phyloP scores from a whole-genome alignment of 2,329 filamentous ascomycete genomes.

The Spiromastix sp. region DNA sequence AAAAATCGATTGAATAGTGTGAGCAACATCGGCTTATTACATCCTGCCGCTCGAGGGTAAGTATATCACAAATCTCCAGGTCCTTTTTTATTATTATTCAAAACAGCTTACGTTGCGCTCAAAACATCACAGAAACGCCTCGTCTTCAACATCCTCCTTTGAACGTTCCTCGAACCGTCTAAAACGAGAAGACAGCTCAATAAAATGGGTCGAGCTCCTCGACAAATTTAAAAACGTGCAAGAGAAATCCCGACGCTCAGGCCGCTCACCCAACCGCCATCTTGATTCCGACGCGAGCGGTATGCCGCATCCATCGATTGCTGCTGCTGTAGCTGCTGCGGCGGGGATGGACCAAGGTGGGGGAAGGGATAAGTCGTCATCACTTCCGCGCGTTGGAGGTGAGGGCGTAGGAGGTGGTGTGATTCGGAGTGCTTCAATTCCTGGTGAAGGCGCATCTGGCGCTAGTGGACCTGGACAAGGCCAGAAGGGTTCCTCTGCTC shows the following conservation, averaged over 20 bases:
- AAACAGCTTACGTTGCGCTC: neutral
- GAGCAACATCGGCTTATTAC: conserved; percentile 90
- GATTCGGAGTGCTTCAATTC: neutral
- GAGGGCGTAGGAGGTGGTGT: conserved; percentile 9
- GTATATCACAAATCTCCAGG: conserved; percentile 41
- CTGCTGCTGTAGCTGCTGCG: conserved; percentile 22
- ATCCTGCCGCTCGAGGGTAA: conserved; percentile 69
- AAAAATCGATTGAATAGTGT: conserved; percentile 97
- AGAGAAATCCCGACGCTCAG: conserved; percentile 66
- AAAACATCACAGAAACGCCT: neutral
- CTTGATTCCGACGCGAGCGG: conserved; percentile 42
- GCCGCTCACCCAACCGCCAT: conserved; percentile 40
- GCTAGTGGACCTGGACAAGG: conserved; percentile 37
- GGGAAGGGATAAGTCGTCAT: conserved; percentile 19
- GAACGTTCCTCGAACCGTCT: conserved; percentile 56
- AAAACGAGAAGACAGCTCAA: conserved; percentile 73
- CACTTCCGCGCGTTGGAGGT: conserved; percentile 14
- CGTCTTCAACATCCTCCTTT: conserved; percentile 42
- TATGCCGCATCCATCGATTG: conserved; percentile 25
- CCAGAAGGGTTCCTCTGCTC: conserved; percentile 20
- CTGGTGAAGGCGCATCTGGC: conserved; percentile 29
- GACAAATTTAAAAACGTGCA: conserved; percentile 92
- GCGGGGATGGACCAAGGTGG: conserved; percentile 17
- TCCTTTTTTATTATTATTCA: neutral
- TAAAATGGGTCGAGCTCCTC: conserved; percentile 84